Evolutionary conservation across 345 rosid species (phyloP).

Genomic region (Heritiera littoralis): DNA sequence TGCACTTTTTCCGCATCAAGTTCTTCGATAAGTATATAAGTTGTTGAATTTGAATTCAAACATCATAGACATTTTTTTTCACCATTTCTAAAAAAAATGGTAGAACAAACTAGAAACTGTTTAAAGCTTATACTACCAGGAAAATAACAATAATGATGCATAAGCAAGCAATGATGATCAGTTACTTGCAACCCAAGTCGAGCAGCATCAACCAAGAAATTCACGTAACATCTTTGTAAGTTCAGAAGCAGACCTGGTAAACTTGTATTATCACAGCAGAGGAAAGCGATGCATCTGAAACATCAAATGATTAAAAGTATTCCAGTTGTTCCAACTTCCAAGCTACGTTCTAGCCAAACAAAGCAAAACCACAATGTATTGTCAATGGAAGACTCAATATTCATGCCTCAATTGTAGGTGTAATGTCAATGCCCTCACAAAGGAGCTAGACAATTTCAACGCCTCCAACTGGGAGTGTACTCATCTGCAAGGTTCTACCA

Average conservation of each 20-base stretch:
- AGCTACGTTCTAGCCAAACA: background rate
- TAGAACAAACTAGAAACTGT: background rate
- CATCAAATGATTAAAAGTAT: background rate
- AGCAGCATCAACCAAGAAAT: background rate
- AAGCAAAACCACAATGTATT: constrained; percentile 6
- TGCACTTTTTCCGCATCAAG: background rate
- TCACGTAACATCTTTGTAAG: constrained; percentile 3
- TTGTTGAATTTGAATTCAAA: constrained; percentile 10
- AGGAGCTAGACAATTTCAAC: constrained; percentile 56
- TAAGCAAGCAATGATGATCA: constrained; percentile 1
- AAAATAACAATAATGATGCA: constrained; percentile 18
- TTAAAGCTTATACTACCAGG: constrained; percentile 16
- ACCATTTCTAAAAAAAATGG: constrained; percentile 25
- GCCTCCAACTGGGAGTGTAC: constrained; percentile 62
- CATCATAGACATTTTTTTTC: constrained; percentile 9
- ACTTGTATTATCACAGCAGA: constrained; percentile 1
- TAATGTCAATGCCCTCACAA: background rate
- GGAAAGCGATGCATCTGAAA: background rate
- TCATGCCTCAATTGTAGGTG: background rate
- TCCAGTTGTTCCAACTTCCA: constrained; percentile 7
- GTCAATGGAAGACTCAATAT: background rate
- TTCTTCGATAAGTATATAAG: constrained; percentile 4
- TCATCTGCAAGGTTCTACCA: constrained; percentile 77
- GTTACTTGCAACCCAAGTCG: constrained; percentile 9
- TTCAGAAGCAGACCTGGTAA: constrained; percentile 6